Conservation (phyloP, 2,329 filamentous ascomycete species). For the Neodidymelliopsis sp. region DNA sequence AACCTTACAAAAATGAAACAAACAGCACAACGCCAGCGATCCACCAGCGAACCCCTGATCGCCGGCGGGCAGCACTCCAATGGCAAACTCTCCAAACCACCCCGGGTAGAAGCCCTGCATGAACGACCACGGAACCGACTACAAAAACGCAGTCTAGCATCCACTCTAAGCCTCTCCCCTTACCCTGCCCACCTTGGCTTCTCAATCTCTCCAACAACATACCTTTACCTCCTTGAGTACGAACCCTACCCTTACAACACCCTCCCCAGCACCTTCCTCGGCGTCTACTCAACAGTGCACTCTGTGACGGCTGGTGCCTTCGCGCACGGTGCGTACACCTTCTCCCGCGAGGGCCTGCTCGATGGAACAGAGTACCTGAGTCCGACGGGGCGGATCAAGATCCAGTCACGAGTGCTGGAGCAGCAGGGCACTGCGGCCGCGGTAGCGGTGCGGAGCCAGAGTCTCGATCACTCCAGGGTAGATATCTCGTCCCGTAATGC, state of each 20-base stretch:
- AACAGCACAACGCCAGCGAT: background rate
- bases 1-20: constrained; percentile 3
- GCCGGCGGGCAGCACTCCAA: constrained; percentile 5
- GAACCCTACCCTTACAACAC: constrained; percentile 33
- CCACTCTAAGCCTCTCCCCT: background rate
- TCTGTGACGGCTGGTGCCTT: constrained; percentile 29
- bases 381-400: constrained; percentile 33
- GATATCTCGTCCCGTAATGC: too few species aligned
- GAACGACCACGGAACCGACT: constrained; percentile 11
- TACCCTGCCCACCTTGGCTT: constrained; percentile 4
- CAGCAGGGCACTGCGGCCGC: constrained; percentile 19
- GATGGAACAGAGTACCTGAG: constrained; percentile 34
- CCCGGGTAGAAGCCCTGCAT: constrained; percentile 8
- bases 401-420: constrained; percentile 24
- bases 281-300: constrained; percentile 31
- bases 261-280: constrained; percentile 27
- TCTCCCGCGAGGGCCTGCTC: constrained; percentile 32
- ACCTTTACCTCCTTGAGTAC: constrained; percentile 28
- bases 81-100: constrained; percentile 18
- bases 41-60: constrained; percentile 2
- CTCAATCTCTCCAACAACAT: background rate
- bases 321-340: constrained; percentile 32
- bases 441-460: constrained; percentile 4
- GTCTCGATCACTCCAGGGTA: too few species aligned
- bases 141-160: constrained; percentile 6